A percentile compares a stretch with the other conserved stretches of the same genome.
Evolutionary conservation across 31 red algal species (phyloP).

Genomic region (Odonthalia washingtoniensis): DNA sequence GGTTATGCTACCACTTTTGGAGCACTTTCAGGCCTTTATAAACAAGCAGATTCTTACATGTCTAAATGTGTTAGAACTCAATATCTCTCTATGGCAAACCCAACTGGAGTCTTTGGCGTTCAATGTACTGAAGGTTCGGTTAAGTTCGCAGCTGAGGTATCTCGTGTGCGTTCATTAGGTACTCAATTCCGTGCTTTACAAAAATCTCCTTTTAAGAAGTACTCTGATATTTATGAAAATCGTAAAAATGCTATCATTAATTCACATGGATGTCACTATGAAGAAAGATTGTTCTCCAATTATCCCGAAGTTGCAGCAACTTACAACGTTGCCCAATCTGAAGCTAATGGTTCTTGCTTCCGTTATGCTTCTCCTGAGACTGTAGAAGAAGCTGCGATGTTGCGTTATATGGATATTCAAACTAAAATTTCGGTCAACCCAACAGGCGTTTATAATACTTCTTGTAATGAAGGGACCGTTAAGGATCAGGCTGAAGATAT

Average conservation of each 20-base stretch:
- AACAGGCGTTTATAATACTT: slow-evolving; percentile 60
- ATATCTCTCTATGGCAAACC: slow-evolving; percentile 52
- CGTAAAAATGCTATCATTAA: slow-evolving; percentile 55
- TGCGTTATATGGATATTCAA: slow-evolving; percentile 75
- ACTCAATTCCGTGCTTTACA: slow-evolving; percentile 52
- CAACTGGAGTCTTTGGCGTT: slow-evolving; percentile 49
- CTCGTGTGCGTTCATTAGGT: slow-evolving; percentile 53
- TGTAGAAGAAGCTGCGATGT: slow-evolving; percentile 72
- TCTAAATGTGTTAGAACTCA: slow-evolving; percentile 50
- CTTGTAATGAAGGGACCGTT: slow-evolving; percentile 69
- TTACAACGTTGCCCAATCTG: slow-evolving; percentile 53
- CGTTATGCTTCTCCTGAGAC: slow-evolving; percentile 76
- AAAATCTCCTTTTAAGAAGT: slow-evolving; percentile 48
- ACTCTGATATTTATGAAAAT: slow-evolving; percentile 69
- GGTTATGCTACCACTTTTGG: slow-evolving; percentile 1
- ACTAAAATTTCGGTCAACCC: slow-evolving; percentile 62
- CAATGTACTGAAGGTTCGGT: slow-evolving; percentile 80
- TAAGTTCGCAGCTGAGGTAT: slow-evolving; percentile 52
- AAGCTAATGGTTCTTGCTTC: slow-evolving; percentile 62
- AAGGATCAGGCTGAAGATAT: slow-evolving; percentile 73
- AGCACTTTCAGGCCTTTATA: slow-evolving; percentile 11
- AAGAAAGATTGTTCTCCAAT: slow-evolving; percentile 56
- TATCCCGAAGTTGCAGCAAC: slow-evolving; percentile 47
- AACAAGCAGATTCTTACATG: slow-evolving; percentile 67
- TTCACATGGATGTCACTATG: slow-evolving; percentile 54